These are phyloP conservation scores for Scutellaria minor DNA, from an alignment of 257 asterid genomes.

Conservation along the genomic window DNA sequence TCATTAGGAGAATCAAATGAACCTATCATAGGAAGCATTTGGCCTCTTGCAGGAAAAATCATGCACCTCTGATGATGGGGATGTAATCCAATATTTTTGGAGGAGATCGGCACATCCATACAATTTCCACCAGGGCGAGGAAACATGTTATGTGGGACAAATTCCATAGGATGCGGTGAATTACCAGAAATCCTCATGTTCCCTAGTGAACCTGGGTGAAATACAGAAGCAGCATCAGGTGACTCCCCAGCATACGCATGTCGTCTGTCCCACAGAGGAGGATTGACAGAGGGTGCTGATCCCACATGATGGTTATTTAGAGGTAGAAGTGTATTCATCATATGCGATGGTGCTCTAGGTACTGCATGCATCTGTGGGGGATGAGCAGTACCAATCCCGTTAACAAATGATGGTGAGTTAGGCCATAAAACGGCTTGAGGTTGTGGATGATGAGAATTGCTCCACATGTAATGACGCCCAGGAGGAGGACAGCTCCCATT, in stretches of 20 bases:
- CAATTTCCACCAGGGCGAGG: conserved; percentile 70
- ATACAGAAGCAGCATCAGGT: conserved; percentile 79
- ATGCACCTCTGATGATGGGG: conserved; percentile 85
- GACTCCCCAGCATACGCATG: conserved; percentile 79
- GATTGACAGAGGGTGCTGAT: conserved; percentile 92
- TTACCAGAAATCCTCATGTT: conserved; percentile 78
- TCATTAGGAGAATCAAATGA: conserved; percentile 91
- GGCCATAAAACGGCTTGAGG: conserved; percentile 81
- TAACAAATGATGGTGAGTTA: conserved; percentile 76
- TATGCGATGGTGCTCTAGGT: conserved; percentile 72
- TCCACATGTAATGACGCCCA: conserved; percentile 89
- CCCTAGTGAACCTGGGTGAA: conserved; percentile 95
- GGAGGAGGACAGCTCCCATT: conserved; percentile 88
- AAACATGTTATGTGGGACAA: conserved; percentile 69
- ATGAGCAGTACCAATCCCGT: conserved; percentile 65
- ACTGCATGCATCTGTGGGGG: conserved; percentile 80
- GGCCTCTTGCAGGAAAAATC: conserved; percentile 91
- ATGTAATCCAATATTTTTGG: conserved; percentile 71
- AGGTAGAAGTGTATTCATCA: conserved; percentile 68
- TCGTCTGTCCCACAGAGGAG: conserved; percentile 86
- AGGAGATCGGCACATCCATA: conserved; percentile 73
- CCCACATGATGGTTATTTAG: conserved; percentile 82
- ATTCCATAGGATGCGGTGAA: conserved; percentile 85
- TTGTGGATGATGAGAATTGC: conserved; percentile 67
- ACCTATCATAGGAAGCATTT: conserved; percentile 84